Conservation (phyloP, 2,329 filamentous ascomycete species). For the Claviceps sp. region DNA sequence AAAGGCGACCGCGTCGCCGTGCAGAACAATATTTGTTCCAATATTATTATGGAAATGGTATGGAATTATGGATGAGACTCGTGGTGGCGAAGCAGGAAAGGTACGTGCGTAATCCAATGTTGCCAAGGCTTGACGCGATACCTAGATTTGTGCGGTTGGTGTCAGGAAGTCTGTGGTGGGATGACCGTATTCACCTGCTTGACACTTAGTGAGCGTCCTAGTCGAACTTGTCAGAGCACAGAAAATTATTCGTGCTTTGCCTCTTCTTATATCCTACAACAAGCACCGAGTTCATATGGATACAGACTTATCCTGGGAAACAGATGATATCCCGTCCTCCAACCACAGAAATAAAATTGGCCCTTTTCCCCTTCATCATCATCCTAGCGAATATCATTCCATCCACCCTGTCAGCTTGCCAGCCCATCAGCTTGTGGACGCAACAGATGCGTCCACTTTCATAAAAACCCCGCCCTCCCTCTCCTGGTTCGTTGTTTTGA, state of each 20-base stretch:
- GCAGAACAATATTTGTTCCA: too few relatives aligned
- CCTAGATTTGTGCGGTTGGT: too few relatives aligned
- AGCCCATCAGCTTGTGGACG: neutral
- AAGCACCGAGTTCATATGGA: slow-evolving; percentile 1
- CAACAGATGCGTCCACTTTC: neutral
- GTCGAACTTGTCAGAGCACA: neutral
- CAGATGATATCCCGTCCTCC: neutral
- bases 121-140: too few relatives aligned
- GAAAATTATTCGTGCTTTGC: neutral
- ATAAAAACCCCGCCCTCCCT: too few relatives aligned
- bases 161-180: too few relatives aligned
- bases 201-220: neutral
- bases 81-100: too few relatives aligned
- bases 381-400: neutral
- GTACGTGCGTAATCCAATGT: too few relatives aligned
- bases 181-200: neutral
- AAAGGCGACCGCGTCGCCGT: too few relatives aligned
- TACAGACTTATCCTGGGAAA: neutral
- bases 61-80: too few relatives aligned
- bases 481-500: too few relatives aligned
- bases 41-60: too few relatives aligned
- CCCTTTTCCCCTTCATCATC: neutral
- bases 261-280: slow-evolving; percentile 6
- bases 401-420: neutral
- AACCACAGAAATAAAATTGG: neutral